Evolutionary conservation across 257 asterid species (phyloP).

Genomic region (Rehmannia glutinosa): DNA sequence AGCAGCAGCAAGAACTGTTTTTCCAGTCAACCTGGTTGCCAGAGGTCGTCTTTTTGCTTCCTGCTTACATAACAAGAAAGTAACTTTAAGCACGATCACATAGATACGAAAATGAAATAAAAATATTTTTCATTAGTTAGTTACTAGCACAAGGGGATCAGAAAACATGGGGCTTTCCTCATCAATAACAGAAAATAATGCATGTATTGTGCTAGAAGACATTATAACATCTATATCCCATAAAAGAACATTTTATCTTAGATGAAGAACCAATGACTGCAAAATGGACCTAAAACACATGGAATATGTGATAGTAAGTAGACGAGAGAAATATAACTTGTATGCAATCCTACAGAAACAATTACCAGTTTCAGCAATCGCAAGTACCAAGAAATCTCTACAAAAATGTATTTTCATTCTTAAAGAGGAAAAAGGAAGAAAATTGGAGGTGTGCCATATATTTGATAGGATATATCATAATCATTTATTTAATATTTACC

Average conservation of each 20-base stretch:
- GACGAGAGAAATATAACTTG: neutral
- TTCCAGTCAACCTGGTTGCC: constrained; percentile 59
- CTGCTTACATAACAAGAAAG: constrained; percentile 32
- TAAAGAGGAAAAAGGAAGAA: neutral
- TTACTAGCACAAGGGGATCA: neutral
- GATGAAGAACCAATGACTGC: too few relatives aligned
- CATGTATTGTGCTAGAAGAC: neutral
- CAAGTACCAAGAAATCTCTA: neutral
- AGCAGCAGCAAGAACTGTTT: constrained; percentile 76
- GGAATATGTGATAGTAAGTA: too few relatives aligned
- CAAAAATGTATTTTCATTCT: neutral
- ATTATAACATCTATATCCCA: neutral
- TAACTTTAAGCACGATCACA: neutral
- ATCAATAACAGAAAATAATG: neutral
- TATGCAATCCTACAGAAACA: neutral
- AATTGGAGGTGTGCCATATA: neutral
- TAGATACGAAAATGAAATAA: neutral
- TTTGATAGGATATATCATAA: neutral
- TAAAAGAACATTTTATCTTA: too few relatives aligned
- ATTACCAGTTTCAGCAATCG: too few relatives aligned
- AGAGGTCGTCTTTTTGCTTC: constrained; percentile 80
- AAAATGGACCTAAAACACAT: neutral
- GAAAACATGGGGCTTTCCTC: neutral
- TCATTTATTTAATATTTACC: neutral
- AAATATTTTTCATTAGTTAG: neutral